A percentile compares a stretch with the other conserved stretches of the same genome.
phyloP scores from a whole-genome alignment of 1,284 basidiomycete genomes.

The Singerocomus rubriflavus region DNA sequence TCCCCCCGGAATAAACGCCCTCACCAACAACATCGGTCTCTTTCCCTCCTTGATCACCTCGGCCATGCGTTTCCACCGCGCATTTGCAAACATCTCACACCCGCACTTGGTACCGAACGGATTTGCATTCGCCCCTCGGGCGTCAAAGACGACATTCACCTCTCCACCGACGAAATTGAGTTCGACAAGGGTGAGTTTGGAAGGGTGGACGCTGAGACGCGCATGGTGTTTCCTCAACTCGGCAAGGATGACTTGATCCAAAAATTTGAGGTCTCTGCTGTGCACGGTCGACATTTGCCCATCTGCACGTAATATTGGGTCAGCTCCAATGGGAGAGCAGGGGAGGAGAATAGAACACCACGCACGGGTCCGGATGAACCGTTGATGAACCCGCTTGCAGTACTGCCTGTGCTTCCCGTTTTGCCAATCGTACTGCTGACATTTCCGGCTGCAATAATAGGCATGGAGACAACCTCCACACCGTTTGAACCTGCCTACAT shows the following conservation, averaged over 20 bases:
- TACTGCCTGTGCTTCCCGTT: constrained; percentile 28
- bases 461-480: constrained; percentile 28
- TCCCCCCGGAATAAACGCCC: constrained; percentile 29
- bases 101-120: constrained; percentile 25
- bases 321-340: too few species aligned
- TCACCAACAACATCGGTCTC: constrained; percentile 22
- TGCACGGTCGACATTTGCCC: constrained; percentile 25
- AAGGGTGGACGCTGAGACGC: constrained; percentile 10
- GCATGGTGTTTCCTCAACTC: constrained; percentile 25
- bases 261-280: constrained; percentile 26
- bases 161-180: constrained; percentile 22
- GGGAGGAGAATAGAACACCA: neutral
- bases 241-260: constrained; percentile 26
- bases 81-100: constrained; percentile 23
- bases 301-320: too few species aligned
- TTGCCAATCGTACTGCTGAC: constrained; percentile 28
- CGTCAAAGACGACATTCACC: constrained; percentile 19
- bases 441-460: constrained; percentile 26
- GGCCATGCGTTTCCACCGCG: constrained; percentile 25
- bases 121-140: constrained; percentile 19
- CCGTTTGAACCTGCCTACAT: constrained; percentile 18
- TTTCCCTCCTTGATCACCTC: constrained; percentile 17
- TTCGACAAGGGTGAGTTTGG: constrained; percentile 27
- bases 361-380: constrained; percentile 20
- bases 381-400: constrained; percentile 21